A percentile compares a stretch with the other conserved stretches of the same genome.
Evolutionary conservation across 139 green algal species (phyloP).

Genomic region (Tetratostichococcus sp.): DNA sequence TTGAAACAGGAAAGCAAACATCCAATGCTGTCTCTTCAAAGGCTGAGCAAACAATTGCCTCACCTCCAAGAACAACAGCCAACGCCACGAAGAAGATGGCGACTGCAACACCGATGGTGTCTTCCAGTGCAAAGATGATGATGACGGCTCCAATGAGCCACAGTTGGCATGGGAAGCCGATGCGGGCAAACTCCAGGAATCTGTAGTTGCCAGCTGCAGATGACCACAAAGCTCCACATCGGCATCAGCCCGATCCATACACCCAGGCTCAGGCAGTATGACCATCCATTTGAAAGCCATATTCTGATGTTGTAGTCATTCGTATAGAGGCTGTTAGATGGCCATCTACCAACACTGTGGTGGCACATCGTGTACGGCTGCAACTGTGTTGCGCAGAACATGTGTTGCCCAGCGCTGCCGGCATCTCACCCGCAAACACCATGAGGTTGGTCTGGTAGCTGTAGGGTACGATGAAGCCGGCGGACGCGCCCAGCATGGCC

Average conservation of each 20-base stretch:
- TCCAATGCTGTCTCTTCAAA: too few species aligned
- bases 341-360: too few species aligned
- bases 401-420: not conserved
- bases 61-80: not conserved
- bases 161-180: constrained; percentile 45
- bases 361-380: too few species aligned
- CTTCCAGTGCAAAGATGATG: constrained; percentile 12
- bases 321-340: too few species aligned
- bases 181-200: constrained; percentile 46
- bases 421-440: constrained; percentile 30
- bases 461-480: constrained; percentile 54
- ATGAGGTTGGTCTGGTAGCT: constrained; percentile 73
- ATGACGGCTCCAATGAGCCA: constrained; percentile 14
- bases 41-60: too few species aligned
- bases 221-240: too few species aligned
- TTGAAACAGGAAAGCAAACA: too few species aligned
- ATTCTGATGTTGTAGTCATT: too few species aligned
- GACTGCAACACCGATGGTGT: not conserved
- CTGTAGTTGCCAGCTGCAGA: constrained; percentile 46
- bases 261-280: not conserved
- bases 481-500: constrained; percentile 52
- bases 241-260: too few species aligned
- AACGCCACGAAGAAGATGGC: not conserved
- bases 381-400: too few species aligned
- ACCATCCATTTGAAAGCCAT: too few species aligned